phyloP scores from a whole-genome alignment of 2,329 filamentous ascomycete genomes.

The Aspergillus sp. region DNA sequence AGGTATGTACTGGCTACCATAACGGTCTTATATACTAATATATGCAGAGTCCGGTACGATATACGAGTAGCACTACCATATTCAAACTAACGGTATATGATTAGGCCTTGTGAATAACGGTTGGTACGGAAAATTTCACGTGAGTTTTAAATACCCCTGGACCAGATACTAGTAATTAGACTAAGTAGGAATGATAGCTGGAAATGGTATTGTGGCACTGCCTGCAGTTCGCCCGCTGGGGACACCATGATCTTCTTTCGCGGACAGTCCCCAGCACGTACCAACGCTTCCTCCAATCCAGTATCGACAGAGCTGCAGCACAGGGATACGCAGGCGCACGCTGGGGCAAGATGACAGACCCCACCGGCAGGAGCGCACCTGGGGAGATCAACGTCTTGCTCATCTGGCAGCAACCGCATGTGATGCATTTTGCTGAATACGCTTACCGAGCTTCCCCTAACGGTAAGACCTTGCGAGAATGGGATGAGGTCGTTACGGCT shows the following conservation, averaged over 20 bases:
- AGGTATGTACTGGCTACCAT: slow-evolving; percentile 17
- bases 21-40: background rate
- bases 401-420: slow-evolving; percentile 64
- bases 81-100: slow-evolving; percentile 6
- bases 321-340: slow-evolving; percentile 47
- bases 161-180: too few relatives aligned
- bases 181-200: slow-evolving; percentile 20
- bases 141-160: background rate
- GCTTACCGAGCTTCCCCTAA: slow-evolving; percentile 52
- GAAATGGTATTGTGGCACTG: slow-evolving; percentile 58
- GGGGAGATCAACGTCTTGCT: slow-evolving; percentile 62
- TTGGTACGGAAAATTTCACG: slow-evolving; percentile 58
- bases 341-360: slow-evolving; percentile 59
- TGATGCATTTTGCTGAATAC: slow-evolving; percentile 60
- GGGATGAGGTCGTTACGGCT: slow-evolving; percentile 53
- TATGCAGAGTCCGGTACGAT: background rate
- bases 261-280: slow-evolving; percentile 33
- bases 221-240: slow-evolving; percentile 43
- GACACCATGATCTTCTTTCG: background rate
- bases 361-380: slow-evolving; percentile 55
- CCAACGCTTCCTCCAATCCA: slow-evolving; percentile 44
- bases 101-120: slow-evolving; percentile 55
- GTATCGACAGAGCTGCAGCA: slow-evolving; percentile 32
- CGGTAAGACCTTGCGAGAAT: slow-evolving; percentile 41
- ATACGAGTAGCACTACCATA: background rate